Percentiles rank a stretch among this genome's conserved stretches.
phyloP scores from a whole-genome alignment of 2,329 filamentous ascomycete species.

The Colletotrichum navitas region DNA sequence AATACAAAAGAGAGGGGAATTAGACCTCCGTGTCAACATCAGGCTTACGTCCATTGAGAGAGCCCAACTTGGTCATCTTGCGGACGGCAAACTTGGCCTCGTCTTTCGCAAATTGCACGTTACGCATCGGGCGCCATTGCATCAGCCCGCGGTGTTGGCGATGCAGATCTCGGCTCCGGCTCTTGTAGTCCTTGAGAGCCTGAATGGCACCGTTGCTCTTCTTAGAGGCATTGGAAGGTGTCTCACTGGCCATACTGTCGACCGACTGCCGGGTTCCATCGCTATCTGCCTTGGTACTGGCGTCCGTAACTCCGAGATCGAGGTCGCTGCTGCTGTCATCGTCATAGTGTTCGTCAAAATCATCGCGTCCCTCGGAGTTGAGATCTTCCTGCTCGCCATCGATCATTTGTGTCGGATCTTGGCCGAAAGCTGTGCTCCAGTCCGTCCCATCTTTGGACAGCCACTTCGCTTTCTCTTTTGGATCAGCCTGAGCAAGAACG shows the following conservation, averaged over 20 bases:
- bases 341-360: slow-evolving; percentile 53
- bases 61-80: slow-evolving; percentile 81
- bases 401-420: slow-evolving; percentile 73
- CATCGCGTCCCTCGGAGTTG: slow-evolving; percentile 56
- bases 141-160: slow-evolving; percentile 90
- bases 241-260: slow-evolving; percentile 52
- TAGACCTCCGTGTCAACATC: slow-evolving; percentile 85
- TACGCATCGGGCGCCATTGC: slow-evolving; percentile 94
- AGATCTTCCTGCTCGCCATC: slow-evolving; percentile 48
- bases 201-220: slow-evolving; percentile 66
- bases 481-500: slow-evolving; percentile 78
- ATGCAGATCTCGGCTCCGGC: slow-evolving; percentile 79
- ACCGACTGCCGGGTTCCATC: slow-evolving; percentile 52
- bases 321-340: slow-evolving; percentile 51
- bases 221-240: slow-evolving; percentile 48
- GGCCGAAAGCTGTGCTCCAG: slow-evolving; percentile 88
- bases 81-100: slow-evolving; percentile 84
- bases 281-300: slow-evolving; percentile 49
- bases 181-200: slow-evolving; percentile 73
- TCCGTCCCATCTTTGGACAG: slow-evolving; percentile 83
- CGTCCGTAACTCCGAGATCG: slow-evolving; percentile 71
- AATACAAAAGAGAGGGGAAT: slow-evolving; percentile 25
- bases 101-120: slow-evolving; percentile 87
- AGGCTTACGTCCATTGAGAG: slow-evolving; percentile 84
- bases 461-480: slow-evolving; percentile 83